Evolutionary conservation across 768 basidiomycete genomes (phyloP), one percentile per base, ranked within the genome.

Genomic region (Podaxis sp.): DNA sequence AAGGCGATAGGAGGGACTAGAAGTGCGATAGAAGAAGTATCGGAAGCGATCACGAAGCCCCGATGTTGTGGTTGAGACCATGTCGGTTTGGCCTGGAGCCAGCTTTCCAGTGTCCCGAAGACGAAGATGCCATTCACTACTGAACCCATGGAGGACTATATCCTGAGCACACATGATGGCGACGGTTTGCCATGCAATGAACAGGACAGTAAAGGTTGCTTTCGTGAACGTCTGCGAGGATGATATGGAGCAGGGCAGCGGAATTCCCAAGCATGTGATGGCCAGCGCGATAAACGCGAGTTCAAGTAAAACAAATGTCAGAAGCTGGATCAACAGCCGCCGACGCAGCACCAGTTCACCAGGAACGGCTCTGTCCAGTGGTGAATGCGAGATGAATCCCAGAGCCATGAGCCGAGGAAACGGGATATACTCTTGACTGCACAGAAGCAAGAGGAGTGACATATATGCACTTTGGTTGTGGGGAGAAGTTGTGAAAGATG

Each of bases 91-190:
- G 8, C 59, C 59, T 15, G 49, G 49, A 17, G 12, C 5, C 36
- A 59, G 15, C 9, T 26, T 51, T 44, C 51, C 36, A 1, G 38
- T 49, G 8, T 24, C 19, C 2, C 3, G n/a, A 4, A 51, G 24
- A 2, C 13, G 49, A 33, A 39, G 19, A 52, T 59, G 39, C 59
- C 49, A 59, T 40, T 59, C 49, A 26, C 48, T 26, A n/a, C 59
- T 59, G 13, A 59, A 52, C 19, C 24, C 46, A 12, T 52, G 59
- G 22, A 15, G 26, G 9, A 52, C 49, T 9, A 51, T 19, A 9
- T 52, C 30, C 6, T 38, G 36, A 2, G 49, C 49, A 11, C 48
- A 38, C 22, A 59, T 24, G 4, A 38, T 40, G 3, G 59, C 49
- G 11, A 52, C 4, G 1, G 49, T 39, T 19, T 59, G 59, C 59